phyloP scores from a whole-genome alignment of 768 basidiomycete species.

The Pholiota molesta region DNA sequence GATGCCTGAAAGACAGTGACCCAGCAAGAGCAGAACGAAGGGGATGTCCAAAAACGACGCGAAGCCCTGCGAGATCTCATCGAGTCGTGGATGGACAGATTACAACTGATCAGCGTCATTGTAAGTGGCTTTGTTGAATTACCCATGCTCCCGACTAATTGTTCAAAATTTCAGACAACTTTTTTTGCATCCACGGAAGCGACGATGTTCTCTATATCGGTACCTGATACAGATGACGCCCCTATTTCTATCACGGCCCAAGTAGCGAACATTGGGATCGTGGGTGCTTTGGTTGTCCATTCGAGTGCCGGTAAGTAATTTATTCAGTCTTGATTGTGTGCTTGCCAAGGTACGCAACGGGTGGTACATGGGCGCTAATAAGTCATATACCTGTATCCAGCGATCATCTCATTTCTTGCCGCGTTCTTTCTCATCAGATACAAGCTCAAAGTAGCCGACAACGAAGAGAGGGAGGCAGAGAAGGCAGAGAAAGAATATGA shows the following conservation, averaged over 20 bases:
- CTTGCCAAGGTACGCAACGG: too few species aligned
- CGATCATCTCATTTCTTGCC: conserved; percentile 17
- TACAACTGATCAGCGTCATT: conserved; percentile 62
- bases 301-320: conserved; percentile 15
- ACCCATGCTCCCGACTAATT: not conserved
- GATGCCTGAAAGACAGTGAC: not conserved
- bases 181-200: conserved; percentile 21
- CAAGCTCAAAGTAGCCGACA: conserved; percentile 16
- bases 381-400: not conserved
- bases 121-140: conserved; percentile 34
- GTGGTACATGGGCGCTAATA: not conserved
- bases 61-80: conserved; percentile 50
- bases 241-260: conserved; percentile 1
- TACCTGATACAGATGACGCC: conserved; percentile 1
- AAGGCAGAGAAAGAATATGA: too few species aligned
- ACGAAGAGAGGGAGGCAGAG: conserved; percentile 11
- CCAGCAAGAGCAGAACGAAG: conserved; percentile 9
- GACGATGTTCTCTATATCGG: conserved; percentile 13
- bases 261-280: conserved; percentile 14
- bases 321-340: too few species aligned
- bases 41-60: conserved; percentile 3
- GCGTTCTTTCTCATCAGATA: conserved; percentile 17
- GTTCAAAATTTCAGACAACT: conserved; percentile 8
- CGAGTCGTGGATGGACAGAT: conserved; percentile 62
- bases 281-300: conserved; percentile 15